Conservation (phyloP, 331 rosid genomes). For the Pyrus hybrid region DNA sequence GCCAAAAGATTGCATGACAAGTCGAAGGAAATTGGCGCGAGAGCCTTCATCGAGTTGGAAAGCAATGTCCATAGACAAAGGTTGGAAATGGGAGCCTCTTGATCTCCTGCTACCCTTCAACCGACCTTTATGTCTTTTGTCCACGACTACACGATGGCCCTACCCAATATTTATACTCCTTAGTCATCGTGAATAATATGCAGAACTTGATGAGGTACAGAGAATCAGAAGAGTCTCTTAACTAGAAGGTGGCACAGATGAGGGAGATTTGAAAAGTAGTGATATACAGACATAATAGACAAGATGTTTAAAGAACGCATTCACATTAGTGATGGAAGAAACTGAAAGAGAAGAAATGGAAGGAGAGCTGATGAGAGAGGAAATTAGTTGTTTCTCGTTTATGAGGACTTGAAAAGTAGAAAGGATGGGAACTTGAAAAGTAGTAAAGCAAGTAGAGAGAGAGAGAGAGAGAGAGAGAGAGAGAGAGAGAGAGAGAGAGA, state of each 20-base stretch:
- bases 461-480: no score
- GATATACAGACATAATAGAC: neutral
- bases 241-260: neutral
- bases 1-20: slow-evolving; percentile 38
- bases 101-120: neutral
- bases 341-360: neutral
- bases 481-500: slow-evolving; percentile 14
- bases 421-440: slow-evolving; percentile 32
- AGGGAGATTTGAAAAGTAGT: slow-evolving; percentile 29
- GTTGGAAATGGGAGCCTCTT: no score
- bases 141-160: neutral
- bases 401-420: slow-evolving; percentile 12
- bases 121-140: neutral
- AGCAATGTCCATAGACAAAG: slow-evolving; percentile 40
- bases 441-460: slow-evolving; percentile 9
- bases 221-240: neutral
- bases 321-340: neutral
- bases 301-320: neutral
- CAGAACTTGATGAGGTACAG: neutral
- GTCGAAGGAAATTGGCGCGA: slow-evolving; percentile 34
- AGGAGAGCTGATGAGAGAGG: neutral
- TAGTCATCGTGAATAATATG: neutral
- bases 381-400: neutral
- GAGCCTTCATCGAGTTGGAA: slow-evolving; percentile 36
- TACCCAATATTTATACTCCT: neutral